A percentile compares a stretch with the other conserved stretches of the same genome.
phyloP scores from a whole-genome alignment of 2,329 filamentous ascomycete genomes.

The Alternaria rosae region DNA sequence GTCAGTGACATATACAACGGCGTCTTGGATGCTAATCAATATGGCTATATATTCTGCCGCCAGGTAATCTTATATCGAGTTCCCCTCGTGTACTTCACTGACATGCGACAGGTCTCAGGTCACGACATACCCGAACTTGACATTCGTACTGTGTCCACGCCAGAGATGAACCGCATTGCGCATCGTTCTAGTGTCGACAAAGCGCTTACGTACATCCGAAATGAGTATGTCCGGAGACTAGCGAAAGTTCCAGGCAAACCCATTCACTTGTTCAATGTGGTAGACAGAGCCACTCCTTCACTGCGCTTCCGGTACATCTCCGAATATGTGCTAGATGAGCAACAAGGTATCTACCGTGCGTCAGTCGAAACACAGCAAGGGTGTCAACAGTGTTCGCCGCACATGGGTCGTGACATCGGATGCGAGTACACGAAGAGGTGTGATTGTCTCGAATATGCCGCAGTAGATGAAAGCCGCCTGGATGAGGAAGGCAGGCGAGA shows the following conservation, averaged over 20 bases:
- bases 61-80: conserved; percentile 21
- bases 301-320: conserved; percentile 74
- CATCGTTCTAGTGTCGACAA: conserved; percentile 31
- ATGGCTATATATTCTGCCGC: conserved; percentile 49
- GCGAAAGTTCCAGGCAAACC: conserved; percentile 33
- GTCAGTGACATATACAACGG: conserved; percentile 52
- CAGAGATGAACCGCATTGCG: conserved; percentile 46
- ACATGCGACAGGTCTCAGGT: conserved; percentile 19
- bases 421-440: conserved; percentile 72
- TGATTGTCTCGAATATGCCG: conserved; percentile 71
- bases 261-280: conserved; percentile 70
- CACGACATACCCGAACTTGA: conserved; percentile 37
- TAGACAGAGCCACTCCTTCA: conserved; percentile 64
- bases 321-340: conserved; percentile 61
- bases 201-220: conserved; percentile 48
- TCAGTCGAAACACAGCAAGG: conserved; percentile 71
- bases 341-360: conserved; percentile 65
- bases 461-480: conserved; percentile 53
- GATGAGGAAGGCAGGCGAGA: conserved; percentile 28
- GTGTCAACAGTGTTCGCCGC: conserved; percentile 67
- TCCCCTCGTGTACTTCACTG: background rate
- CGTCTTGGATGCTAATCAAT: conserved; percentile 44
- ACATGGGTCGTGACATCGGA: conserved; percentile 59
- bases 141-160: conserved; percentile 43
- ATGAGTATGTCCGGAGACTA: conserved; percentile 47